Base-by-base conservation (phyloP, 768 basidiomycete genomes). In the Nevesoporus exiguus region DNA sequence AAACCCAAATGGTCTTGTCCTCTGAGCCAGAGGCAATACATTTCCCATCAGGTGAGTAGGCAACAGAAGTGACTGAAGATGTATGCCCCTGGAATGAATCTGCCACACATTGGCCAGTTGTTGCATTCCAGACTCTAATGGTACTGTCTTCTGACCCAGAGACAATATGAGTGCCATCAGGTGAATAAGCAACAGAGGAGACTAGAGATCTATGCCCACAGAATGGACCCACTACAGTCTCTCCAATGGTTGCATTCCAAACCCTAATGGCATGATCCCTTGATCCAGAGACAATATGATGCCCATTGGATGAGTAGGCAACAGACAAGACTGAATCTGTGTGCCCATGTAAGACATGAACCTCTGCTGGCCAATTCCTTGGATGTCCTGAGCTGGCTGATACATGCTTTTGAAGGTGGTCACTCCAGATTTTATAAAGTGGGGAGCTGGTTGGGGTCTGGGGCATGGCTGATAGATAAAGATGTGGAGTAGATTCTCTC, bases 1-100 rank as follows among this genome's bases (percentile, higher is more conserved):
- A 69, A 17, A 68, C 19, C 17, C 19, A 22, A 22, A 40, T 29
- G 3, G 37, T 49, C 1, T 27, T 39, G n/a, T 48, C 34, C 5
- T 14, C 1, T 15, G 34, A 36, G 34, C 34, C 34, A 36, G 34
- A 36, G 34, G 17, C 34, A 36, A 36, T 17, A 15, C 15, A 15
- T 1, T 5, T 36, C 14, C 34, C 34, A 36, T 36, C 34, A 36
- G 34, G 34, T 17, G 34, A 36, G 14, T 36, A 36, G 34, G 34
- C 34, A 36, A 36, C 14, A 15, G 34, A 36, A 1, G 2, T 15
- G 34, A 36, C 34, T 5, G 5, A 15, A 36, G 2, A 13, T 41
- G 40, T 22, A 41, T 43, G 42, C 24, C 24, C 13, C 8, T 36
- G 15, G 22, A 43, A 45, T 45, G 51, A 34, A 34, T 25, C 36